Evolutionary conservation across 2,329 filamentous ascomycete species (phyloP).

Genomic region (Aspergillus tanneri): DNA sequence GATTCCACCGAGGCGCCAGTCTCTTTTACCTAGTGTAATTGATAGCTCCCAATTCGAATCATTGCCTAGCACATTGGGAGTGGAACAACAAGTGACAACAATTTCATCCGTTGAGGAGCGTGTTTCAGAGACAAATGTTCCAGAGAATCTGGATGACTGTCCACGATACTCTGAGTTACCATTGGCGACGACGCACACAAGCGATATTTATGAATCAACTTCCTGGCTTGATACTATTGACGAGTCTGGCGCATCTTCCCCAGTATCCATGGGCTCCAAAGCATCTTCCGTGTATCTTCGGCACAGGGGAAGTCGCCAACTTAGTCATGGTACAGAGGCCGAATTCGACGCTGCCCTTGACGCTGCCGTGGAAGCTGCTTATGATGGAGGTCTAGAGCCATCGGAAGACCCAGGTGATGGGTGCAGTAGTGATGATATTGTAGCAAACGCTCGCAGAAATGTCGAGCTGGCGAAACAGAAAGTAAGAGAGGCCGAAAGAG

Average conservation of each 20-base stretch:
- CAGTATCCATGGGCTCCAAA: constrained; percentile 77
- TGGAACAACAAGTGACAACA: constrained; percentile 11
- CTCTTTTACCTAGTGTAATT: constrained; percentile 36
- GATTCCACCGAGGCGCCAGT: constrained; percentile 40
- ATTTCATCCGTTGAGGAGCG: background rate
- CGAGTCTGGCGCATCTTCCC: constrained; percentile 78
- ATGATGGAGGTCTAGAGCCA: constrained; percentile 85
- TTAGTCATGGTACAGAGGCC: constrained; percentile 74
- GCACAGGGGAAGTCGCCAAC: constrained; percentile 66
- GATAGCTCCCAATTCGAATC: constrained; percentile 33
- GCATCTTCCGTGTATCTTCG: constrained; percentile 68
- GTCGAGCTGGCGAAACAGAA: constrained; percentile 75
- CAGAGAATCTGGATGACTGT: constrained; percentile 1
- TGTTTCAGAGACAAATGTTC: background rate
- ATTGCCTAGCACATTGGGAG: constrained; percentile 5
- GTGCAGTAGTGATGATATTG: constrained; percentile 33
- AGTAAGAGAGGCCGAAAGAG: constrained; percentile 70
- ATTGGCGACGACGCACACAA: constrained; percentile 22
- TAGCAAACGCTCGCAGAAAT: constrained; percentile 58
- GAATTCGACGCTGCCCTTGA: constrained; percentile 94
- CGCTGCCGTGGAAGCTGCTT: constrained; percentile 92
- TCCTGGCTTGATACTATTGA: constrained; percentile 95
- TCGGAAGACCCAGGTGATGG: constrained; percentile 40
- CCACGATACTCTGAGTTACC: constrained; percentile 16
- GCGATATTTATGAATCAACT: constrained; percentile 72